A percentile compares a stretch with the other conserved stretches of the same genome.
Conservation (phyloP, 129 eudicot genomes). For the Tagetes patula region DNA sequence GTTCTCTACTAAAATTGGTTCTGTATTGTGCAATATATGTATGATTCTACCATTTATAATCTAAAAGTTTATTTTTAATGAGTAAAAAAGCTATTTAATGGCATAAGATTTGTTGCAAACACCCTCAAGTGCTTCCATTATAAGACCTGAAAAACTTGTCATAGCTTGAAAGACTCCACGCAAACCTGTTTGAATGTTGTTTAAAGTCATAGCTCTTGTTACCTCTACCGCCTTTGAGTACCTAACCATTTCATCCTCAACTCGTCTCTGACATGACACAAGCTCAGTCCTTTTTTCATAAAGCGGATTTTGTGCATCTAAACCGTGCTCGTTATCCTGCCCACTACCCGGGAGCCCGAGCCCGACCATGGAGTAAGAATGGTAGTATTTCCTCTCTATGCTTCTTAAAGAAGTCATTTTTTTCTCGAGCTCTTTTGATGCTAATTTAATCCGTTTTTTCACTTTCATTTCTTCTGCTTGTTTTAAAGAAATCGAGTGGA, state of each 20-base stretch:
- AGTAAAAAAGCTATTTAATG: slow-evolving; percentile 43
- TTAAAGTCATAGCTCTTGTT: slow-evolving; percentile 89
- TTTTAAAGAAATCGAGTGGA: slow-evolving; percentile 68
- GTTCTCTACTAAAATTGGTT: background rate
- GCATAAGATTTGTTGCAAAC: slow-evolving; percentile 79
- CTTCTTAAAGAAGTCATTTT: slow-evolving; percentile 76
- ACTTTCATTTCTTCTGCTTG: slow-evolving; percentile 82
- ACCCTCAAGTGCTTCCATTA: slow-evolving; percentile 66
- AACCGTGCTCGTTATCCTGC: slow-evolving; percentile 54
- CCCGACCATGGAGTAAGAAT: slow-evolving; percentile 87
- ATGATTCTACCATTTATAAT: slow-evolving; percentile 22
- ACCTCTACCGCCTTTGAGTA: slow-evolving; percentile 91
- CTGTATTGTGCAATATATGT: background rate
- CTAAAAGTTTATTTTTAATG: background rate
- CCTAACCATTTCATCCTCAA: slow-evolving; percentile 79
- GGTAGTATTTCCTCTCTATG: slow-evolving; percentile 81
- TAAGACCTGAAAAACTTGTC: slow-evolving; percentile 80
- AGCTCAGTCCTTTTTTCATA: slow-evolving; percentile 80
- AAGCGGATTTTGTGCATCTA: slow-evolving; percentile 88
- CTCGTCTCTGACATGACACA: slow-evolving; percentile 77
- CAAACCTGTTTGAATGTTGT: slow-evolving; percentile 84
- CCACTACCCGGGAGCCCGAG: slow-evolving; percentile 68
- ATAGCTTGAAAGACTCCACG: slow-evolving; percentile 94
- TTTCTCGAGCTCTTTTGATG: slow-evolving; percentile 88
- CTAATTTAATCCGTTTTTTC: slow-evolving; percentile 65